Percentiles rank a stretch among this genome's conserved stretches.
phyloP scores from a whole-genome alignment of 768 basidiomycete species.

The Podaxis mareebaensis region DNA sequence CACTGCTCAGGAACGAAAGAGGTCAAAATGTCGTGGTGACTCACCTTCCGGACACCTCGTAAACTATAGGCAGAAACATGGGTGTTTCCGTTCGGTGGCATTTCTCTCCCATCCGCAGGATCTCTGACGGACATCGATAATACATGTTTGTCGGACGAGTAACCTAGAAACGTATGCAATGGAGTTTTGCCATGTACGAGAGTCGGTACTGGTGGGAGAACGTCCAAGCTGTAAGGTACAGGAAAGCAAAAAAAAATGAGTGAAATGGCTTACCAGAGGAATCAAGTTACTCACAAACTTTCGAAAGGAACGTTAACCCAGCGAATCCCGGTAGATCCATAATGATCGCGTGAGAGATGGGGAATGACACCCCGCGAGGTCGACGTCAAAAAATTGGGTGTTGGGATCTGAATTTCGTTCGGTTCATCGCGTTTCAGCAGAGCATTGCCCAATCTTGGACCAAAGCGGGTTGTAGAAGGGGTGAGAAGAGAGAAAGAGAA shows the following conservation, averaged over 20 bases:
- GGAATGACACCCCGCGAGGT: slow-evolving; percentile 77
- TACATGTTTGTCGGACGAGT: slow-evolving; percentile 45
- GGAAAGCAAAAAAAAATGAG: slow-evolving; percentile 11
- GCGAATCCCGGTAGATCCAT: slow-evolving; percentile 47
- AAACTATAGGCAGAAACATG: slow-evolving; percentile 58
- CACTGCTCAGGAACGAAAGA: not conserved
- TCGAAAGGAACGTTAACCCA: slow-evolving; percentile 80
- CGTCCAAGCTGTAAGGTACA: slow-evolving; percentile 53
- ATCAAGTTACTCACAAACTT: slow-evolving; percentile 61
- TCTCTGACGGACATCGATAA: slow-evolving; percentile 65
- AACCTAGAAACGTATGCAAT: slow-evolving; percentile 69
- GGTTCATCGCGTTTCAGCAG: slow-evolving; percentile 24
- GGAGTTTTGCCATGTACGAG: slow-evolving; percentile 51
- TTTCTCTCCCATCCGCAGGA: slow-evolving; percentile 60
- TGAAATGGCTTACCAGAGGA: slow-evolving; percentile 2
- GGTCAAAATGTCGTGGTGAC: slow-evolving; percentile 16
- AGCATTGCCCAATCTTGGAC: slow-evolving; percentile 37
- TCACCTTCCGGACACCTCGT: slow-evolving; percentile 72
- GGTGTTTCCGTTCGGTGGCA: slow-evolving; percentile 71
- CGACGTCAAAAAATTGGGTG: slow-evolving; percentile 60
- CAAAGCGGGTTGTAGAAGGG: slow-evolving; percentile 24
- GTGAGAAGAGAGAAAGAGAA: slow-evolving; percentile 19
- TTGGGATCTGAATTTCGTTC: slow-evolving; percentile 42
- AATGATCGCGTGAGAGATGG: slow-evolving; percentile 70
- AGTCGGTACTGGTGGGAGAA: slow-evolving; percentile 65